Evolutionary conservation across 2,329 filamentous ascomycete genomes (phyloP).

Genomic region (Fusarium sp.): DNA sequence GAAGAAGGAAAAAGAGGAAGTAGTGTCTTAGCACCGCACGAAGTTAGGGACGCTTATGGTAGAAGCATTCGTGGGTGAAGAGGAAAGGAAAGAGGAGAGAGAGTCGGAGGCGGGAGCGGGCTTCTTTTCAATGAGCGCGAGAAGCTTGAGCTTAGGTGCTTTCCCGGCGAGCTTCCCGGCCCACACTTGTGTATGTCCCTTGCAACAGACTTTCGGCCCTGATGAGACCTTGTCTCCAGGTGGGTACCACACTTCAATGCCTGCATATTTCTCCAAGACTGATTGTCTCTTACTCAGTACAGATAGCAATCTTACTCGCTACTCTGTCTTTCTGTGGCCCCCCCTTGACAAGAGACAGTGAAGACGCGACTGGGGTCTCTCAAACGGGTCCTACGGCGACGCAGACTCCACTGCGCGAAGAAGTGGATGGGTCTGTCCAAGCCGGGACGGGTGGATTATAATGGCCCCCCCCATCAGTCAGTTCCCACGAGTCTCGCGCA

Average conservation of each 20-base stretch:
- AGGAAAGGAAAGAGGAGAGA: conserved; percentile 49
- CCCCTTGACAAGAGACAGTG: too few species aligned
- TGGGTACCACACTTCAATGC: too few species aligned
- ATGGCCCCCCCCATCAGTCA: conserved; percentile 26
- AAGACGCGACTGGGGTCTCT: conserved; percentile 33
- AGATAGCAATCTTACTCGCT: too few species aligned
- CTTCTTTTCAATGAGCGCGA: conserved; percentile 52
- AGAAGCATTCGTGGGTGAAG: conserved; percentile 62
- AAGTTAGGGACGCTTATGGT: conserved; percentile 56
- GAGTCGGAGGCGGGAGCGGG: conserved; percentile 47
- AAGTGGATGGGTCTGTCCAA: conserved; percentile 28
- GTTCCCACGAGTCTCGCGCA: conserved; percentile 35
- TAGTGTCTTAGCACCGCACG: conserved; percentile 59
- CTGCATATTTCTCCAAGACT: too few species aligned
- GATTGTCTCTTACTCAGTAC: too few species aligned
- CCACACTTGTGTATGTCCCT: conserved; percentile 19
- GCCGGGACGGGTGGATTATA: conserved; percentile 36
- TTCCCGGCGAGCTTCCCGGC: conserved; percentile 43
- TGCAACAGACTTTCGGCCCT: conserved; percentile 43
- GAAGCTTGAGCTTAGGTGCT: conserved; percentile 37
- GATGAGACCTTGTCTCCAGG: conserved; percentile 7
- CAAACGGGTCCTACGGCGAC: conserved; percentile 38
- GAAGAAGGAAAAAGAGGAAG: conserved; percentile 34
- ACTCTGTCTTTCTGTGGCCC: too few species aligned
- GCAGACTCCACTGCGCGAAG: conserved; percentile 31